Evolutionary conservation across 169 alveolate species (phyloP).

Genomic region (Toxoplasma gondii): DNA sequence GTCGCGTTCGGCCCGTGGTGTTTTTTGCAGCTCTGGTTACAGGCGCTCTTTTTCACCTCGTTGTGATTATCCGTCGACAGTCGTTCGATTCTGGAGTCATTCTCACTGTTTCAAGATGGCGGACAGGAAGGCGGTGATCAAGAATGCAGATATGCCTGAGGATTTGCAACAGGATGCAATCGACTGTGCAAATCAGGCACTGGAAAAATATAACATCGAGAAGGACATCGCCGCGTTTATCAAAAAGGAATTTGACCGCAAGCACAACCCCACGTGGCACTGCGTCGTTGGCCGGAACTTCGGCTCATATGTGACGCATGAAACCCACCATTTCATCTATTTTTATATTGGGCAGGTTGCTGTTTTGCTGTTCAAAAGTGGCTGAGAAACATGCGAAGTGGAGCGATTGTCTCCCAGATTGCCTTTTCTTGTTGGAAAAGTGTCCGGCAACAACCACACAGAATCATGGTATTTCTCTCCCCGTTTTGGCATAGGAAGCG

Average conservation of each 20-base stretch:
- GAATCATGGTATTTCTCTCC: too few species aligned
- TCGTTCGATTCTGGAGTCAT: neutral
- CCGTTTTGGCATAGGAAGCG: too few species aligned
- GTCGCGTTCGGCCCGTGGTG: too few species aligned
- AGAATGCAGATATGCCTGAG: conserved; percentile 99
- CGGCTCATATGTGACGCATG: conserved; percentile 99
- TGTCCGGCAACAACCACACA: too few species aligned
- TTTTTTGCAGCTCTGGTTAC: neutral
- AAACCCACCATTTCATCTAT: conserved; percentile 99
- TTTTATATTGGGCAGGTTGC: conserved; percentile 99
- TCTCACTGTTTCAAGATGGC: conserved; percentile 52
- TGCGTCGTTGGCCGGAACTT: conserved; percentile 99
- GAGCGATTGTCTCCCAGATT: too few species aligned
- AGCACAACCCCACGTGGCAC: conserved; percentile 99
- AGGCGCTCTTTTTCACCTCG: neutral
- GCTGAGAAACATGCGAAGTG: conserved; percentile 77
- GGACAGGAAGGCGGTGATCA: conserved; percentile 84
- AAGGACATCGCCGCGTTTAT: conserved; percentile 98
- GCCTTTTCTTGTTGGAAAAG: too few species aligned
- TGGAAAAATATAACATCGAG: conserved; percentile 95
- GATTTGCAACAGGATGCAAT: conserved; percentile 98
- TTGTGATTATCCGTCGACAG: neutral
- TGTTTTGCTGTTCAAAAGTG: conserved; percentile 96
- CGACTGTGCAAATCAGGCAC: conserved; percentile 98
- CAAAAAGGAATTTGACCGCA: conserved; percentile 99